phyloP scores from a whole-genome alignment of 768 basidiomycete genomes.

The Hebeloma cylindrosporum region DNA sequence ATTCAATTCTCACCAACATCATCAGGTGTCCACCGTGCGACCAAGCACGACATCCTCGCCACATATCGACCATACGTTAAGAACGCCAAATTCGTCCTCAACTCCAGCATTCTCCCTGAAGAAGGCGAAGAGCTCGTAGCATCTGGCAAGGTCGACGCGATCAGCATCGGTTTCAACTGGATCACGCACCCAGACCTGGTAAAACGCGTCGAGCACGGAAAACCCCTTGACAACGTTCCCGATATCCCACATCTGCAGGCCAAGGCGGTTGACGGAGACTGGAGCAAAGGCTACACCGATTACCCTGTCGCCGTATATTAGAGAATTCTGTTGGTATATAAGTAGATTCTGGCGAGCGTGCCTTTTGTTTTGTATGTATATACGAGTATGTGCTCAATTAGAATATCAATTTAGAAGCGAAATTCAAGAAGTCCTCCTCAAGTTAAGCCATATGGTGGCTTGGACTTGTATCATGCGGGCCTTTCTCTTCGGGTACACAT shows the following conservation, averaged over 20 bases:
- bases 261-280: constrained; percentile 21
- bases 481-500: no score
- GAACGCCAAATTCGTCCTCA: constrained; percentile 39
- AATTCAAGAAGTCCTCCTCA: no score
- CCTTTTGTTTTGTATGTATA: no score
- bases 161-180: constrained; percentile 38
- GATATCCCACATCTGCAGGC: constrained; percentile 30
- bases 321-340: no score
- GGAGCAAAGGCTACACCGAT: constrained; percentile 33
- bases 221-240: constrained; percentile 33
- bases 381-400: no score
- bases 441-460: no score
- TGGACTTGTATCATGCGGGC: no score
- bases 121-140: constrained; percentile 38
- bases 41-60: constrained; percentile 40
- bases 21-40: constrained; percentile 35
- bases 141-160: constrained; percentile 35
- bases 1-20: not conserved
- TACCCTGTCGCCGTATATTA: constrained; percentile 25
- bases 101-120: constrained; percentile 34
- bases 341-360: no score
- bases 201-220: constrained; percentile 35
- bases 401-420: no score
- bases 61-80: constrained; percentile 37
- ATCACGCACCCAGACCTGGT: constrained; percentile 44